phyloP scores from a whole-genome alignment of 345 rosid species.

The Psidium guajava region DNA sequence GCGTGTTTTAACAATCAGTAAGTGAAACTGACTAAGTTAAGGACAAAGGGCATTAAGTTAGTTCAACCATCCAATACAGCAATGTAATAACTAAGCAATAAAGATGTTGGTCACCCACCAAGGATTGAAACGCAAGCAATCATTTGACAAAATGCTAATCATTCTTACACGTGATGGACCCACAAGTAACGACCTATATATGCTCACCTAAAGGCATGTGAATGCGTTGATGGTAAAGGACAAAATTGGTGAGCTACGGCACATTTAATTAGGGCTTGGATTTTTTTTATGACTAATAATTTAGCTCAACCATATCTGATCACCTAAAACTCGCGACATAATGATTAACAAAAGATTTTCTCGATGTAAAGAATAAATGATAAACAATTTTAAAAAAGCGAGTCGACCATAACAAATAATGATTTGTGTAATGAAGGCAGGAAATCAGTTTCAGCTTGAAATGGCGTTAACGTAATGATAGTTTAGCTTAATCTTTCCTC shows the following conservation, averaged over 20 bases:
- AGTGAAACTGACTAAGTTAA: neutral
- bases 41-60: neutral
- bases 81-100: neutral
- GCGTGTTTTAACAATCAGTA: neutral
- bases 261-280: neutral
- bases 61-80: neutral
- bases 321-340: neutral
- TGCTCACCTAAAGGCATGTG: neutral
- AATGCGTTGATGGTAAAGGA: neutral
- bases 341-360: neutral
- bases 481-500: neutral
- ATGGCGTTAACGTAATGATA: neutral
- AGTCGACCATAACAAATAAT: neutral
- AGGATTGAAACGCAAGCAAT: neutral
- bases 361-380: neutral
- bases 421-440: neutral
- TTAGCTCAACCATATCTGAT: neutral
- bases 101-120: neutral
- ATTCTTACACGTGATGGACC: neutral
- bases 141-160: neutral
- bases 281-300: neutral
- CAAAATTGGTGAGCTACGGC: neutral
- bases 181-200: neutral
- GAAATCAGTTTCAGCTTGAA: no score
- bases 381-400: neutral